Conservation (phyloP, 2,329 filamentous ascomycete genomes). For the Fusarium liriodendri region DNA sequence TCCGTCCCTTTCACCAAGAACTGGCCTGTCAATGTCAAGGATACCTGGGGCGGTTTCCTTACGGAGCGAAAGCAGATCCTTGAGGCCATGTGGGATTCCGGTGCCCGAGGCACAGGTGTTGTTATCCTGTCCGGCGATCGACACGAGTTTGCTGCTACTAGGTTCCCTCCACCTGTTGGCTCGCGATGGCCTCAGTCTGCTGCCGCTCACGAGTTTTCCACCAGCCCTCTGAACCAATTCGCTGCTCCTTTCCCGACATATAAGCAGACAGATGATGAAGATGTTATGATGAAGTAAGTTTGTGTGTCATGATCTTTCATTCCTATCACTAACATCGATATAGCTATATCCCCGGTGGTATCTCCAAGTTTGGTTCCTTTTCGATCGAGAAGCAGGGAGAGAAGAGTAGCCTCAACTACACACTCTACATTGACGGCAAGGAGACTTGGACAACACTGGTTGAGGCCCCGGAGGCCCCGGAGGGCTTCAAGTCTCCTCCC, state of each 20-base stretch:
- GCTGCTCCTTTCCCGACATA: constrained; percentile 89
- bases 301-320: neutral
- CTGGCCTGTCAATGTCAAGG: constrained; percentile 87
- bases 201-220: constrained; percentile 90
- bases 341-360: constrained; percentile 84
- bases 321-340: neutral
- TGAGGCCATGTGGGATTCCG: constrained; percentile 91
- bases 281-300: constrained; percentile 84
- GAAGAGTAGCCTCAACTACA: constrained; percentile 80
- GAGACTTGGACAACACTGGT: constrained; percentile 78
- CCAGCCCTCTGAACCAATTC: constrained; percentile 92
- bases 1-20: constrained; percentile 98
- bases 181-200: constrained; percentile 72
- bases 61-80: constrained; percentile 82
- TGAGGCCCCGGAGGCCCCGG: constrained; percentile 53
- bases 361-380: constrained; percentile 82
- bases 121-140: constrained; percentile 89
- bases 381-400: constrained; percentile 76
- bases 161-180: constrained; percentile 71
- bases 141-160: constrained; percentile 96
- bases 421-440: constrained; percentile 83
- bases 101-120: constrained; percentile 79
- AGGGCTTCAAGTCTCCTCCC: constrained; percentile 43
- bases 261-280: constrained; percentile 81
- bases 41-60: constrained; percentile 96